Evolutionary conservation across 2,329 filamentous ascomycete genomes (phyloP).

Genomic region (Trichoderma koningiopsis): DNA sequence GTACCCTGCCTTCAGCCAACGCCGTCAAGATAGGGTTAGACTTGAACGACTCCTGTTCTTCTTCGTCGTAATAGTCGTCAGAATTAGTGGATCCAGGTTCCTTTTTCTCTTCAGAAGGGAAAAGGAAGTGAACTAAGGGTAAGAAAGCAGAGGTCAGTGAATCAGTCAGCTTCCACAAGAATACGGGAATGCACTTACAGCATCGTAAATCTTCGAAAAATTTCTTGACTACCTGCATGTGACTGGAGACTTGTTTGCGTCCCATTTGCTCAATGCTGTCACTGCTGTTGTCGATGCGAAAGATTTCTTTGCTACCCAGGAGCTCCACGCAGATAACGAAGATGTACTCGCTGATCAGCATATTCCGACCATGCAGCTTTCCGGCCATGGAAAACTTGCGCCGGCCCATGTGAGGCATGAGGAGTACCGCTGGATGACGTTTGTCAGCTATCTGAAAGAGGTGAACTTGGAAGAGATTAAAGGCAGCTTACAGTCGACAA

Average conservation of each 20-base stretch:
- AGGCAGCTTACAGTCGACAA: conserved; percentile 61
- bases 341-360: conserved; percentile 70
- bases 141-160: conserved; percentile 25
- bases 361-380: conserved; percentile 67
- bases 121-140: conserved; percentile 64
- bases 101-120: conserved; percentile 58
- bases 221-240: conserved; percentile 70
- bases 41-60: conserved; percentile 59
- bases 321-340: conserved; percentile 47
- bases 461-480: neutral
- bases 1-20: conserved; percentile 58
- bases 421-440: conserved; percentile 55
- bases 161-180: neutral
- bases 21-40: conserved; percentile 65
- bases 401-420: conserved; percentile 67
- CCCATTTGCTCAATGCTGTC: conserved; percentile 51
- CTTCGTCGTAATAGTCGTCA: conserved; percentile 51
- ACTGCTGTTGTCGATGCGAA: conserved; percentile 48
- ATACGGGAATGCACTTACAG: conserved; percentile 53
- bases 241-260: conserved; percentile 69
- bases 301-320: conserved; percentile 47
- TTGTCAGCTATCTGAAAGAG: conserved; percentile 29
- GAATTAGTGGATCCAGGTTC: conserved; percentile 64
- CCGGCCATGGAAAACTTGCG: conserved; percentile 67
- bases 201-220: conserved; percentile 64